Conservation (phyloP, 495 filamentous ascomycete genomes). For the Xylaria nigripes region DNA sequence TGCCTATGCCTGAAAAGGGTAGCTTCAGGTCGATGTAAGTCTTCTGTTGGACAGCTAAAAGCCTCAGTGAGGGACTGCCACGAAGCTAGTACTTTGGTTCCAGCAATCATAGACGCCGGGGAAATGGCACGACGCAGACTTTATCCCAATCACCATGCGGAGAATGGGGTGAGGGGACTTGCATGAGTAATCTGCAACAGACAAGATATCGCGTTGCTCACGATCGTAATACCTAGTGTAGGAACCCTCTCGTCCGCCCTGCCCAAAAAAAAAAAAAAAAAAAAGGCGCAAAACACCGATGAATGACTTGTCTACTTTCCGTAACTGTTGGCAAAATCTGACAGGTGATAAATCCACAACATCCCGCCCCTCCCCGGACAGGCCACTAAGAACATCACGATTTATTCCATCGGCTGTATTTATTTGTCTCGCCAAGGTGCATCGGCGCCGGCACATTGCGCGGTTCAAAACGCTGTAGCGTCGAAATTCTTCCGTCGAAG, state of each 20-base stretch:
- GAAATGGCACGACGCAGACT: slow-evolving; percentile 17
- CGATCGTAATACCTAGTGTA: not conserved
- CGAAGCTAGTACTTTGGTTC: slow-evolving; percentile 31
- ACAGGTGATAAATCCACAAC: not conserved
- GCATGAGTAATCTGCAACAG: slow-evolving; percentile 10
- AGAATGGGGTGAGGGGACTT: not conserved
- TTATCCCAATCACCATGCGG: slow-evolving; percentile 7
- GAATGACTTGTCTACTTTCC: not conserved
- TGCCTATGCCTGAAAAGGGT: slow-evolving; percentile 14
- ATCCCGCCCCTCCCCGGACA: not conserved
- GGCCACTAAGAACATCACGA: not conserved
- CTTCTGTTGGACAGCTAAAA: slow-evolving; percentile 2
- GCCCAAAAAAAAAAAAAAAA: not conserved
- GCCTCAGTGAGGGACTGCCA: slow-evolving; percentile 41
- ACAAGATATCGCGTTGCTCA: not conserved
- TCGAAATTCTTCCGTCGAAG: not conserved
- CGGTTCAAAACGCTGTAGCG: not conserved
- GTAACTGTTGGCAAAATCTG: not conserved
- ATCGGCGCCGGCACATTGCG: slow-evolving; percentile 1
- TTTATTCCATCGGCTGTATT: not conserved
- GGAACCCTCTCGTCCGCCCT: too few species aligned
- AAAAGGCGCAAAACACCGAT: not conserved
- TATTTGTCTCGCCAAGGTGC: slow-evolving; percentile 6
- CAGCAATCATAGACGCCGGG: slow-evolving; percentile 20
- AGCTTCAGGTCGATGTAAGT: not conserved